Evolutionary conservation across 2,329 filamentous ascomycete genomes (phyloP), one percentile per base, ranked within the genome.

Genomic region (Lasiodiplodia sp.): DNA sequence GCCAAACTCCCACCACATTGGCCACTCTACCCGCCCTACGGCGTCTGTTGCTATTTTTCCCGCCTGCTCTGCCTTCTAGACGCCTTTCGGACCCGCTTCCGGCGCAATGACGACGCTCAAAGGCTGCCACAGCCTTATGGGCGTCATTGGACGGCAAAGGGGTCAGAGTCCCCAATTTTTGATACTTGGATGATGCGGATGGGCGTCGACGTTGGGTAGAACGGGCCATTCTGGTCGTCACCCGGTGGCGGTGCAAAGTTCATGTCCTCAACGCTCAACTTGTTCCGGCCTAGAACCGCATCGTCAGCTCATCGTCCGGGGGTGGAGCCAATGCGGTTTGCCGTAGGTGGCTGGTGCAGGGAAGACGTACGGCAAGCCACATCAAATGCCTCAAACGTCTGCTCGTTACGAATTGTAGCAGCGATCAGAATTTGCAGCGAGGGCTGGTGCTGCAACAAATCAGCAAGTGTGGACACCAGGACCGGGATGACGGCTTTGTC

Each of bases 401-500:
- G 82, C 69, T 85, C 82, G 72, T 94, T 94, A 70, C 92, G 85
- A 71, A 94, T 86, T 0, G 91, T 90, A 21, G 89, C 89, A 4
- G 91, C 86, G 69, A 94, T 89, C 56, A 93, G 80, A 44, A 92
- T 86, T 56, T 86, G 81, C 16, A 89, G 81, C 0, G 75, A 74
- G 2, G 88, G 85, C 70, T 88, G 87, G 66, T 88, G 75, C 1
- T 82, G 81, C 60, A 91, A 86, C 14, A 93, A 80, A 62, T 90
- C 86, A 38, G 84, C 80, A 64, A 94, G 77, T 3, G 91, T 93
- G 3, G 83, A 85, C 2, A 92, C 83, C 28, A 95, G 82, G 1
- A 87, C 82, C 0, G 89, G 87, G 62, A 92, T 89, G 52, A 87
- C 84, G 44, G 82, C 82, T 70, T 83, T 83, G 75, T 95, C 91